Evolutionary conservation across 2,329 filamentous ascomycete genomes (phyloP).

Genomic region (Alternaria angustiovoidea): DNA sequence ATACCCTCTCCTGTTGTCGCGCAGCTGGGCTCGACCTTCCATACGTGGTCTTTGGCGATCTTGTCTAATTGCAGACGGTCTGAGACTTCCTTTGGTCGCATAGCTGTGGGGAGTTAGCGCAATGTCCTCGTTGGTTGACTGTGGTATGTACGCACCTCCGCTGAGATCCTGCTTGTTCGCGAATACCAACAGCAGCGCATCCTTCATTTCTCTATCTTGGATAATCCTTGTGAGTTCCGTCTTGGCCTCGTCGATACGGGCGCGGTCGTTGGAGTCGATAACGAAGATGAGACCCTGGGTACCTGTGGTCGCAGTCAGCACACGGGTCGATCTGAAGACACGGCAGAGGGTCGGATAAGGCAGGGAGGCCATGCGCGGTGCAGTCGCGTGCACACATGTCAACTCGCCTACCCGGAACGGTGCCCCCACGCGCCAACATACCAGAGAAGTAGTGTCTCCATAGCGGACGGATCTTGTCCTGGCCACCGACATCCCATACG

Average conservation of each 20-base stretch:
- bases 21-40: slow-evolving; percentile 64
- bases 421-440: slow-evolving; percentile 53
- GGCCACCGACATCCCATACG: slow-evolving; percentile 99
- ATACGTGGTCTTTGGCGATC: slow-evolving; percentile 61
- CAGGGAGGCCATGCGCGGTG: slow-evolving; percentile 22
- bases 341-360: background rate
- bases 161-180: slow-evolving; percentile 99
- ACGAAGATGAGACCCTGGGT: slow-evolving; percentile 99
- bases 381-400: slow-evolving; percentile 21
- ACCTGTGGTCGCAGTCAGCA: slow-evolving; percentile 53
- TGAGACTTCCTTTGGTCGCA: slow-evolving; percentile 61
- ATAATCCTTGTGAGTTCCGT: slow-evolving; percentile 98
- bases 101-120: slow-evolving; percentile 47
- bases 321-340: slow-evolving; percentile 7
- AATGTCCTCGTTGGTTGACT: background rate
- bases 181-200: slow-evolving; percentile 95
- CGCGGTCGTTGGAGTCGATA: slow-evolving; percentile 97
- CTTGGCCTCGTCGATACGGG: slow-evolving; percentile 95
- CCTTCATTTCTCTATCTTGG: slow-evolving; percentile 98
- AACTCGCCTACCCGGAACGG: slow-evolving; percentile 44
- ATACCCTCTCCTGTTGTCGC: slow-evolving; percentile 63
- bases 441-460: slow-evolving; percentile 99
- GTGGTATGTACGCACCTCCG: slow-evolving; percentile 66
- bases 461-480: slow-evolving; percentile 99
- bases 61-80: slow-evolving; percentile 58